Evolutionary conservation across 2,329 filamentous ascomycete species (phyloP), one percentile per base, ranked within the genome.

Genomic region (Ophiocordyceps robertsii): DNA sequence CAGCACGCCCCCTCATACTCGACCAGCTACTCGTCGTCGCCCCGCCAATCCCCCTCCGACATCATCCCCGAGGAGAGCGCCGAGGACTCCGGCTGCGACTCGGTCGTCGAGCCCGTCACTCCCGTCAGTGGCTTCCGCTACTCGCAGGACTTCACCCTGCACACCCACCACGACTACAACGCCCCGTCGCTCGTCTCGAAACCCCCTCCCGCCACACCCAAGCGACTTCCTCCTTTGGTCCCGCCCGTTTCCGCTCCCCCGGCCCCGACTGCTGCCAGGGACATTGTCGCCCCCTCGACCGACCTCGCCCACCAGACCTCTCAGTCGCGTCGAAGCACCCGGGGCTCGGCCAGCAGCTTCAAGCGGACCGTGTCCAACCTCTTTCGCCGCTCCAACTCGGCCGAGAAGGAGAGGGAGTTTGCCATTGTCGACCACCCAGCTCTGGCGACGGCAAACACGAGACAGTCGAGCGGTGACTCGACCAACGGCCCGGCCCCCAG

Each of bases 61-160:
- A 59, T 74, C 43, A 77, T 78, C 46, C 65, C 69, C 41, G 60
- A 63, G 48, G 74, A 78, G 60, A 69, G 68, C 56, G 73, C 73
- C 59, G 76, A 46, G 30, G 45, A 80, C 55, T 77, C 74, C 9
- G 69, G 72, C 47, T 77, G 70, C 57, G 75, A 80, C 52, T 70
- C 69, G 21, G 63, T 67, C 43, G 71, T 73, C 60, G 77, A 80
- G 49, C 77, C 77, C 37, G 65, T 76, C 44, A 81, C 77, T 19
- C 77, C 77, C 39, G 69, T 75, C 46, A 79, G 75, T 51, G 67
- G 75, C 51, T 67, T 70, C 47, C 69, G 63, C 40, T 57, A 73
- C 52, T 76, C 74, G 38, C 69, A 70, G 44, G 72, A 75, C 49
- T 75, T 77, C 39, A 58, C 62, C 31, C 55, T 65, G 24, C 24